These are phyloP conservation scores for Botrytis paeoniae DNA, from an alignment of 2,329 filamentous ascomycete species.

Conservation along the genomic window DNA sequence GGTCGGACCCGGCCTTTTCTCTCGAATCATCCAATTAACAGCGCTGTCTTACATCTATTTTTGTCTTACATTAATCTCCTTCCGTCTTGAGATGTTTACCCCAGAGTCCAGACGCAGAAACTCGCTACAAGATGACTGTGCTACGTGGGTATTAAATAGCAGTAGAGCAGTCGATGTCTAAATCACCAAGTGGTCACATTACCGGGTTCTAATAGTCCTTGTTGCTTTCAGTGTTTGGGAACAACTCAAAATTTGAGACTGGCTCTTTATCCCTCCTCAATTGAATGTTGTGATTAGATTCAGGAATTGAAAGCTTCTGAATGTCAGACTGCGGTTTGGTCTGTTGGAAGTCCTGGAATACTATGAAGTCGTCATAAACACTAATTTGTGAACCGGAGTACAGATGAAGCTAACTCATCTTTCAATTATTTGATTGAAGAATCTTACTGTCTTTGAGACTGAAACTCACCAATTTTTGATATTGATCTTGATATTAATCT, in stretches of 20 bases:
- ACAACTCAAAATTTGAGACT: neutral
- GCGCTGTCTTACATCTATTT: neutral
- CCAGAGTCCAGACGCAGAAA: neutral
- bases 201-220: neutral
- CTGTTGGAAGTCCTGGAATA: neutral
- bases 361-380: neutral
- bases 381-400: neutral
- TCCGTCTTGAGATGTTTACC: neutral
- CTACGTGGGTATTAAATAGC: neutral
- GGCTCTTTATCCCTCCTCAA: neutral
- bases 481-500: neutral
- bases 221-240: neutral
- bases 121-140: neutral
- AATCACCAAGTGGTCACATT: neutral
- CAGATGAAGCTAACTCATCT: neutral
- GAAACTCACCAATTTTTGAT: no score
- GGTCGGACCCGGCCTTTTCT: slow-evolving; percentile 4
- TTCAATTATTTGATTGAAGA: neutral
- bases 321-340: neutral
- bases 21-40: neutral
- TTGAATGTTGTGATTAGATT: neutral
- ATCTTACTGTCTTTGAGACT: neutral
- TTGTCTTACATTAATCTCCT: neutral
- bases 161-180: neutral
- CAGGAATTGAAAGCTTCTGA: neutral